These are phyloP conservation scores for Aspergillus sp. DNA, from an alignment of 2,329 filamentous ascomycete species.

Conservation along the genomic window DNA sequence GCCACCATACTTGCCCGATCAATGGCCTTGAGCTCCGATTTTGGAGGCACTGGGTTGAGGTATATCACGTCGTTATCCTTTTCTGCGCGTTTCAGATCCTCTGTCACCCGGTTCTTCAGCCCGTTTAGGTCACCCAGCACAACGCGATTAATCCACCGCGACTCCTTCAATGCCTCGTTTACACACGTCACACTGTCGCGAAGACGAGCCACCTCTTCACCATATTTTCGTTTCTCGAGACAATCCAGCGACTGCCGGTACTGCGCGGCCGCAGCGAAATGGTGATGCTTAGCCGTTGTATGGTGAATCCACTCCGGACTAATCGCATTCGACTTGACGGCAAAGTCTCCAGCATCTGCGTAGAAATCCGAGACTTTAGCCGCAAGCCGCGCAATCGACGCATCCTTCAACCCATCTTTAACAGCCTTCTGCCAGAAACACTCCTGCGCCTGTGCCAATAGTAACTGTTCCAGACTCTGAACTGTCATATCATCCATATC, in stretches of 20 bases:
- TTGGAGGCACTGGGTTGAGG: slow-evolving; percentile 73
- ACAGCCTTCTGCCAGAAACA: slow-evolving; percentile 98
- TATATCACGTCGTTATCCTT: slow-evolving; percentile 97
- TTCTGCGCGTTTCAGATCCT: slow-evolving; percentile 85
- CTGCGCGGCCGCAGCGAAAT: slow-evolving; percentile 92
- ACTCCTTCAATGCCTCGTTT: slow-evolving; percentile 79
- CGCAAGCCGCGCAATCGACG: slow-evolving; percentile 82
- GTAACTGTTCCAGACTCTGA: slow-evolving; percentile 72
- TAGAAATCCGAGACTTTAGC: slow-evolving; percentile 90
- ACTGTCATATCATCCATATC: slow-evolving; percentile 91
- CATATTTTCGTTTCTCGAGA: slow-evolving; percentile 87
- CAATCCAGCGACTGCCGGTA: slow-evolving; percentile 86
- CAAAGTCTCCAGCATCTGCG: slow-evolving; percentile 72
- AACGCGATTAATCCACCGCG: slow-evolving; percentile 70
- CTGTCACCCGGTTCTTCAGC: slow-evolving; percentile 72
- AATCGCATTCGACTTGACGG: slow-evolving; percentile 80
- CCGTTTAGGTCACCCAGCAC: slow-evolving; percentile 77
- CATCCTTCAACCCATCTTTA: slow-evolving; percentile 87
- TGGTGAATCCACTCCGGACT: slow-evolving; percentile 97
- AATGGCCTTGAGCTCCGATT: slow-evolving; percentile 76
- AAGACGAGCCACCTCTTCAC: slow-evolving; percentile 85
- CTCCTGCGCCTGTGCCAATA: slow-evolving; percentile 90
- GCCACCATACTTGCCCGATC: slow-evolving; percentile 86
- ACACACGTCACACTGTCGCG: slow-evolving; percentile 76
- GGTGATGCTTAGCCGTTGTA: slow-evolving; percentile 92